Base-by-base conservation (phyloP, 2,329 filamentous ascomycete genomes). In the Neopestalotiopsis rosae region DNA sequence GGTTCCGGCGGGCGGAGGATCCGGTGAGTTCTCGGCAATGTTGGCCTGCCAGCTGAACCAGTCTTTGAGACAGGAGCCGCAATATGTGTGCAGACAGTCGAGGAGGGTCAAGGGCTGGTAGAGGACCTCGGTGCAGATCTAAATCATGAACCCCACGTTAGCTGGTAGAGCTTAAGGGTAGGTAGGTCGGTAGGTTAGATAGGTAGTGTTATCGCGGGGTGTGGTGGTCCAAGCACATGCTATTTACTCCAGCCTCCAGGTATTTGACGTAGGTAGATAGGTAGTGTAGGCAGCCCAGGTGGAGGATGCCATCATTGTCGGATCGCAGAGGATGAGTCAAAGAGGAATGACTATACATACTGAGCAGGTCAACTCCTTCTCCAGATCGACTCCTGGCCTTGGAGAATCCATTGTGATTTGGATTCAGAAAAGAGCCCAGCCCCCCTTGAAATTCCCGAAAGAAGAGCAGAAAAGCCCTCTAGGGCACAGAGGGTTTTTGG, bases 71-170 rank as follows among this genome's bases (percentile, higher is more conserved):
- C 96, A 99, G 52, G 93, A 92, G 72, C 95, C 96, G 84, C 96
- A 99, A 81, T 97, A 99, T 61, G 95, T 98, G 82, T 97, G 94
- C 59, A 97, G 89, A 79, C 94, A 97, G 84, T 97, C 94, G 80
- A 97, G 92, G 64, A 97, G 90, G 34, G 94, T 97, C 72, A 97
- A 87, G 42, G 95, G 94, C 80, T 97, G 93, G 82, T 94, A 97
- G 71, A 97, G 90, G 72, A 97, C 89, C 81, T 98, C 96, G 75
- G 95, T 97, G 85, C 96, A 99, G 77, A 99, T 99, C 95, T 98
- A 74, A 12, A 28, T 45, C 69, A 38, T 13, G 30, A 42, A 12
- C 38, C 56, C 59, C 49, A 65, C 61, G 52, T 67, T 67, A 67
- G 52, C 45, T 64, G 58, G n/a, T 65, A 62, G 45, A 34, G n/a